phyloP scores from a whole-genome alignment of 257 asterid genomes.

The Nicotiana tabacum region DNA sequence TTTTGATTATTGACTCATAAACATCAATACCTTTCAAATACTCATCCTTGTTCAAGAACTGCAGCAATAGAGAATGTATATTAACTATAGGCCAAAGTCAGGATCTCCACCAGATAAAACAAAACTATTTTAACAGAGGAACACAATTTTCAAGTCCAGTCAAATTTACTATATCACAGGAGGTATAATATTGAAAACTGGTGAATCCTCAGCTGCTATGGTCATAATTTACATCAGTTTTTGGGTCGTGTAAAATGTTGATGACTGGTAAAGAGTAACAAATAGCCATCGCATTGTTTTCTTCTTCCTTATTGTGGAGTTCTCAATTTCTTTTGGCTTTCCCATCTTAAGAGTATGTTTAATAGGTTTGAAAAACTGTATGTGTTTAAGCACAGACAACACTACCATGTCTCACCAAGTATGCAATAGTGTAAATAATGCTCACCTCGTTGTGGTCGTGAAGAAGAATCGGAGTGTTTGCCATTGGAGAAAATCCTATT shows the following conservation, averaged over 20 bases:
- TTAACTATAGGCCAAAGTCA: not conserved
- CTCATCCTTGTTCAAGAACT: constrained; percentile 89
- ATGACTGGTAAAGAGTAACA: not conserved
- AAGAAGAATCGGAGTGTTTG: constrained; percentile 90
- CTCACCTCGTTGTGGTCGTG: constrained; percentile 95
- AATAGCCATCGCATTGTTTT: not conserved
- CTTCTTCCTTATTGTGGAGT: not conserved
- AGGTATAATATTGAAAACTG: not conserved
- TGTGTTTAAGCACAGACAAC: not conserved
- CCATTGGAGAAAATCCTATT: constrained; percentile 97
- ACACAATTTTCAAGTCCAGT: not conserved
- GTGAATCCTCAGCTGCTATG: not conserved
- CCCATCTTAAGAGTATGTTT: not conserved
- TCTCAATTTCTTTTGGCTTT: not conserved
- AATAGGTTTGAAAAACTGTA: not conserved
- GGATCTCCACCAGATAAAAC: not conserved
- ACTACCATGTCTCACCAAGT: not conserved
- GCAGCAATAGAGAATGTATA: constrained; percentile 25
- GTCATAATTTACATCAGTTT: not conserved
- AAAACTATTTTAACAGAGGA: not conserved
- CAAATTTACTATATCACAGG: not conserved
- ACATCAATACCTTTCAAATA: constrained; percentile 72
- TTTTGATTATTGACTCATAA: constrained; percentile 69
- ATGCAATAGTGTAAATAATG: not conserved
- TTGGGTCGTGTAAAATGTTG: not conserved